phyloP scores from a whole-genome alignment of 2,329 filamentous ascomycete genomes.

The Cladorrhinum sp. region DNA sequence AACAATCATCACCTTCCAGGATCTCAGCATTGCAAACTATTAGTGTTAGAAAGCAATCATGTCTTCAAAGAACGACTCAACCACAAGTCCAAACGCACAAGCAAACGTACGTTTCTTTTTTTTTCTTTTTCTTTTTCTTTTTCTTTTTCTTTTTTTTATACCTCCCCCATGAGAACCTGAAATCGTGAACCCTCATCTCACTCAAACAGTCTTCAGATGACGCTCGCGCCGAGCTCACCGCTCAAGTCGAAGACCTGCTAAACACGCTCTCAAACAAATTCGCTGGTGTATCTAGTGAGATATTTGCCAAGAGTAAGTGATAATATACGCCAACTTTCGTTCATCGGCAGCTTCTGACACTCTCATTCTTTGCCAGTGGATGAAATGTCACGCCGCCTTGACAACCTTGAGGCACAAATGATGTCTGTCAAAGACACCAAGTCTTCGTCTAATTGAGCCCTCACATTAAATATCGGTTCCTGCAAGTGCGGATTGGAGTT shows the following conservation, averaged over 20 bases:
- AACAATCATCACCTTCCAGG: too few relatives aligned
- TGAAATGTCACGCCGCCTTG: slow-evolving; percentile 83
- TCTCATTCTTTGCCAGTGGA: slow-evolving; percentile 62
- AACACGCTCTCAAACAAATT: slow-evolving; percentile 85
- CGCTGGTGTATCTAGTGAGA: slow-evolving; percentile 76
- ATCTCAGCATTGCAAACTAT: too few relatives aligned
- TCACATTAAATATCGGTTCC: background rate
- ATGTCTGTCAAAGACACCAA: slow-evolving; percentile 49
- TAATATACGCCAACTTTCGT: slow-evolving; percentile 42
- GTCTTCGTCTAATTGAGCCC: slow-evolving; percentile 12
- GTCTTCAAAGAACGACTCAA: slow-evolving; percentile 39
- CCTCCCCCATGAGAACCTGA: too few relatives aligned
- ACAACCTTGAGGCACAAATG: slow-evolving; percentile 75
- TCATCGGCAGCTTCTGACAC: background rate
- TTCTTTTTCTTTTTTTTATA: too few relatives aligned
- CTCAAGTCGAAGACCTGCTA: slow-evolving; percentile 81
- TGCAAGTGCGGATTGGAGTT: slow-evolving; percentile 7
- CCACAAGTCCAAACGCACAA: slow-evolving; percentile 29
- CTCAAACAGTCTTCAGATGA: slow-evolving; percentile 41
- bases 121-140: too few relatives aligned
- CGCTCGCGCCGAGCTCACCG: slow-evolving; percentile 63
- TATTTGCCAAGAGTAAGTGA: slow-evolving; percentile 78
- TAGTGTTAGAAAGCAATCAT: slow-evolving; percentile 30
- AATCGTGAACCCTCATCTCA: background rate
- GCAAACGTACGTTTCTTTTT: slow-evolving; percentile 36